These are phyloP conservation scores for Fusarium multiceps DNA, from an alignment of 2,329 filamentous ascomycete species.

Conservation along the genomic window DNA sequence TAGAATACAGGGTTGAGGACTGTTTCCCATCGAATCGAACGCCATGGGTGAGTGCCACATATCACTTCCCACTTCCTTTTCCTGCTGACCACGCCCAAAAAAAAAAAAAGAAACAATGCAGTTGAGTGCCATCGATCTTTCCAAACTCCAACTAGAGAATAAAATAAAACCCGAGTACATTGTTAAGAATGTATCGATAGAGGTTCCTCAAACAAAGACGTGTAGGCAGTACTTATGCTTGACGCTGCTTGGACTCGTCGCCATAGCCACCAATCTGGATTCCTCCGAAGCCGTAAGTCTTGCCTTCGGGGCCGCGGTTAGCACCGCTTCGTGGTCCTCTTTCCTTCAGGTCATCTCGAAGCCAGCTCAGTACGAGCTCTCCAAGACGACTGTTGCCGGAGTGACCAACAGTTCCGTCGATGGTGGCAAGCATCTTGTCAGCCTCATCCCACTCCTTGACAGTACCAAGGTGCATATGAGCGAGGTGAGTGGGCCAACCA, in stretches of 20 bases:
- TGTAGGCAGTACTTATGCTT: constrained; percentile 35
- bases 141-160: constrained; percentile 24
- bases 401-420: constrained; percentile 52
- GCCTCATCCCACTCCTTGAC: constrained; percentile 88
- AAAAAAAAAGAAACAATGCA: constrained; percentile 44
- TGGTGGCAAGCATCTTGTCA: constrained; percentile 71
- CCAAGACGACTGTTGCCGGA: constrained; percentile 85
- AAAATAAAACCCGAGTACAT: constrained; percentile 16
- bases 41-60: constrained; percentile 31
- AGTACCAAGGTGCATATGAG: constrained; percentile 91
- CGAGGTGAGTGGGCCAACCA: constrained; percentile 93
- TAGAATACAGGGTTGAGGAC: constrained; percentile 51
- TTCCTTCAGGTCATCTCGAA: constrained; percentile 81
- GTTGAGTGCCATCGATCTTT: constrained; percentile 47
- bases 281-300: constrained; percentile 67
- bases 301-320: constrained; percentile 68
- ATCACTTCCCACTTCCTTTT: constrained; percentile 5
- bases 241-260: constrained; percentile 60
- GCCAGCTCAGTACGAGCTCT: constrained; percentile 88
- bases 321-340: constrained; percentile 78
- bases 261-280: constrained; percentile 67
- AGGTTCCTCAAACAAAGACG: not conserved
- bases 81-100: constrained; percentile 22
- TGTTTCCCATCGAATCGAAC: constrained; percentile 43
- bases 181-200: constrained; percentile 40